Percentiles rank a stretch among this genome's conserved stretches.
Conservation (phyloP, 805 yeast genomes). For the Wickerhamiella sergipiensis region DNA sequence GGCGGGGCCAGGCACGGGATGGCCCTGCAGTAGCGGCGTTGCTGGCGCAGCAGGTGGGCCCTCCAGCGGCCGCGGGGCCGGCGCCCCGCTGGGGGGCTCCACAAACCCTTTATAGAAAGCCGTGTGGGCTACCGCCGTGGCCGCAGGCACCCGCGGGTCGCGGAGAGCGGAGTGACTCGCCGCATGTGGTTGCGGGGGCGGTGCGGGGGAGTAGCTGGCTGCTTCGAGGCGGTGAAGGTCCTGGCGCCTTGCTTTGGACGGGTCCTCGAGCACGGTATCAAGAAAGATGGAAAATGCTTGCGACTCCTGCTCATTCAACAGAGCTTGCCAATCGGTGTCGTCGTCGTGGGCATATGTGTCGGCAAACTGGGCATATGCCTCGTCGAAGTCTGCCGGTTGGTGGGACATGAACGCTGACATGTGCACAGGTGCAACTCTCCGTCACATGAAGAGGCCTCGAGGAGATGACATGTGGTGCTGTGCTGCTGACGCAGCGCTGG, state of each 20-base stretch:
- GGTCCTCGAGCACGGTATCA: slow-evolving; percentile 14
- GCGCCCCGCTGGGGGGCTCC: background rate
- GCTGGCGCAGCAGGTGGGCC: background rate
- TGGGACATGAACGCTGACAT: background rate
- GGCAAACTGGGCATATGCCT: slow-evolving; percentile 10
- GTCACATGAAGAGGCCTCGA: no score
- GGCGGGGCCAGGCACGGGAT: background rate
- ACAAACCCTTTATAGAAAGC: slow-evolving; percentile 1
- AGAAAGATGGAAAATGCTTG: slow-evolving; percentile 14
- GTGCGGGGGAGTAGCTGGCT: background rate
- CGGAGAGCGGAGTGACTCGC: background rate
- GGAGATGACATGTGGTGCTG: no score
- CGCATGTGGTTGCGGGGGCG: background rate
- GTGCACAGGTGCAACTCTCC: no score
- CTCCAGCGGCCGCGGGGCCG: background rate
- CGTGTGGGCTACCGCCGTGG: background rate
- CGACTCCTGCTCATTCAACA: slow-evolving; percentile 15
- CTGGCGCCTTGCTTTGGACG: slow-evolving; percentile 8
- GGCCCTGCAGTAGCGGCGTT: background rate
- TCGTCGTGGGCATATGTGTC: background rate
- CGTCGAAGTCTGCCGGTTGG: slow-evolving; percentile 10
- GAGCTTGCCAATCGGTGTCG: slow-evolving; percentile 1
- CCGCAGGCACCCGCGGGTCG: background rate
- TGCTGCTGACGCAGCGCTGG: no score
- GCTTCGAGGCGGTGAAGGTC: slow-evolving; percentile 6